Evolutionary conservation across 176 grass and related monocot species (phyloP), one percentile per base, ranked within the genome.

Genomic region (Poa annua): DNA sequence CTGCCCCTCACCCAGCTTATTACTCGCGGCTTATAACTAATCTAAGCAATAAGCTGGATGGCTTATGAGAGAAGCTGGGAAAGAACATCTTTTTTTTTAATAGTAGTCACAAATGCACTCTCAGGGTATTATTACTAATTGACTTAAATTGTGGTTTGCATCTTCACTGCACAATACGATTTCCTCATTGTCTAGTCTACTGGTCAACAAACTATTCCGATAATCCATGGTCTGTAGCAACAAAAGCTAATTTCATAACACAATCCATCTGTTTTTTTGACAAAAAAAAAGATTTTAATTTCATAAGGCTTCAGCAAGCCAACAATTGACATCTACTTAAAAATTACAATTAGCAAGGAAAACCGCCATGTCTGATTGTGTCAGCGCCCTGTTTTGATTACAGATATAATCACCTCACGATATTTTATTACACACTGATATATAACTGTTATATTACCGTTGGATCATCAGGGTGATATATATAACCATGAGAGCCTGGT

Each of bases 401-500:
- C 41, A 39, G 52, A 14, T 15, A 48, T 72, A 33, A 61, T 48
- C 34, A 59, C 20, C 25, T 85, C 21, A 8, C 26, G 15, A 64
- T 36, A 36, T 45, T 45, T 45, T 45, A 45, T 33, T 81, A 8
- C 0, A 55, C 7, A 8, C 4, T 34, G 7, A 24, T 80, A 26
- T 59, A 48, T 62, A 60, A 8, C 50, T 20, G 7, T 75, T 44
- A 17, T 33, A 42, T 65, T 80, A 36, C 41, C 75, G 59, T 55
- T 75, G 38, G 19, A 16, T 36, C 6, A 20, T 73, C 19, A 95
- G 93, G 92, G 93, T 29, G 93, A 92, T 95, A 53, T 95, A 80
- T 86, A 90, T 53, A 77, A 92, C 57, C 85, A 84, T 63, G 83
- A 88, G 56, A 90, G 93, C 76, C 68, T 90, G 65, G 71, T 95